Conservation (phyloP, 768 basidiomycete species). For the Boletus pseudopeckii region DNA sequence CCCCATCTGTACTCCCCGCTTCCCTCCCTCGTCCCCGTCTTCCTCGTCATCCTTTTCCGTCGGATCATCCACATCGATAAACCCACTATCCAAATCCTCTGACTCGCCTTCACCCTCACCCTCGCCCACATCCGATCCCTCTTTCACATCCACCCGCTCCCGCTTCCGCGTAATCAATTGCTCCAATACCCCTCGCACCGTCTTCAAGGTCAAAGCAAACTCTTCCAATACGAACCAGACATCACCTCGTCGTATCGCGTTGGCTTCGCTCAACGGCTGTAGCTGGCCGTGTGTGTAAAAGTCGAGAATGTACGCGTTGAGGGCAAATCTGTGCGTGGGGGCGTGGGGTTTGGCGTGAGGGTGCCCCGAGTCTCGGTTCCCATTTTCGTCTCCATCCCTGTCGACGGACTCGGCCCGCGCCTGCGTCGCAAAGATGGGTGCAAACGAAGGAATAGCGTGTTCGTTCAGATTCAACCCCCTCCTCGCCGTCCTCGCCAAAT, state of each 20-base stretch:
- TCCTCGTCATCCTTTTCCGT: constrained; percentile 23
- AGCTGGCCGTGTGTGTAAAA: constrained; percentile 67
- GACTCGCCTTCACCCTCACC: constrained; percentile 3
- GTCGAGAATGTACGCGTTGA: constrained; percentile 68
- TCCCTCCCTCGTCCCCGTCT: constrained; percentile 19
- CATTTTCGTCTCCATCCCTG: neutral
- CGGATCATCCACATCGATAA: constrained; percentile 26
- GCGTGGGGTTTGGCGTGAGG: neutral
- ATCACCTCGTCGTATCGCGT: constrained; percentile 58
- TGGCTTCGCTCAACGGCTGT: constrained; percentile 44
- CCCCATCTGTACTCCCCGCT: neutral
- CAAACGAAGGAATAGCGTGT: constrained; percentile 58
- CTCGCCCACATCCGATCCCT: constrained; percentile 15
- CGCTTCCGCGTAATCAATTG: constrained; percentile 38
- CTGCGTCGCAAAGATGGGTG: constrained; percentile 28
- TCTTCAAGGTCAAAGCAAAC: constrained; percentile 48
- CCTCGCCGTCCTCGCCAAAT: constrained; percentile 51
- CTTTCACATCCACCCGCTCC: constrained; percentile 8
- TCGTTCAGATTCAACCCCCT: constrained; percentile 53
- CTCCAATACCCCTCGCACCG: constrained; percentile 49
- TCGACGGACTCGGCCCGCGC: constrained; percentile 10
- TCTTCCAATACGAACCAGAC: constrained; percentile 65
- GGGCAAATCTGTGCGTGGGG: constrained; percentile 20
- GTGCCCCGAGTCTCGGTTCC: neutral
- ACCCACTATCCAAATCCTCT: constrained; percentile 33